Evolutionary conservation across 306 rosid species (phyloP), one percentile per base, ranked within the genome.

Genomic region (Cercis canadensis): DNA sequence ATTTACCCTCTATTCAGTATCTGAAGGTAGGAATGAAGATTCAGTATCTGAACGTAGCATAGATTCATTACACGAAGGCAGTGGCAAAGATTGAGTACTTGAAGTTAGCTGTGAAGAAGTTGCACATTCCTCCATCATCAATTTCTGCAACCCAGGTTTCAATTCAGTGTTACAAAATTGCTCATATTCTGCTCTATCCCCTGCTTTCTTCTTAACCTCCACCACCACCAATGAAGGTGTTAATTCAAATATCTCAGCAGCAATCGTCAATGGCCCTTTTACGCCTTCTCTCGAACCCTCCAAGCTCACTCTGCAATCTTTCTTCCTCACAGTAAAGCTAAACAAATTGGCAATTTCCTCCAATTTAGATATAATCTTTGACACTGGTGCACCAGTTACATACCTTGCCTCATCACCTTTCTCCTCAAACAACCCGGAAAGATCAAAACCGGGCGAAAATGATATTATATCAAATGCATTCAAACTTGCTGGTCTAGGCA

Each of bases 401-500:
- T 88, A 87, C 81, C 98, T 87, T 0, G 91, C 84, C 54, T 85
- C 96, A 15, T 88, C 96, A 13, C 83, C 87, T 0, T 84, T 88
- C 59, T 92, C 98, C 81, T 88, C 98, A 31, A 92, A 92, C 93
- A 92, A 81, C 0, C 98, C 96, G 2, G 97, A 92, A 16, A 90
- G 89, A 81, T 92, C 90, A 55, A 92, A 88, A 47, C 98, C 92
- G 0, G 86, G 82, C 0, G 97, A 87, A 70, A 92, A 89, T 6
- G 98, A 92, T 6, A 90, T 92, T 4, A 92, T 88, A 65, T 90
- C 97, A 63, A 92, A 92, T 5, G 97, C 98, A 69, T 92, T 92
- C 90, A 90, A 75, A 68, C 97, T 92, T 2, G 97, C 87, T 0
- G 98, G 98, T 31, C 91, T 78, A 0, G 91, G 86, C 69, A 83